Evolutionary conservation across 2,329 filamentous ascomycete genomes (phyloP), one percentile per base, ranked within the genome.

Genomic region (Basipetospora chlamydospora): DNA sequence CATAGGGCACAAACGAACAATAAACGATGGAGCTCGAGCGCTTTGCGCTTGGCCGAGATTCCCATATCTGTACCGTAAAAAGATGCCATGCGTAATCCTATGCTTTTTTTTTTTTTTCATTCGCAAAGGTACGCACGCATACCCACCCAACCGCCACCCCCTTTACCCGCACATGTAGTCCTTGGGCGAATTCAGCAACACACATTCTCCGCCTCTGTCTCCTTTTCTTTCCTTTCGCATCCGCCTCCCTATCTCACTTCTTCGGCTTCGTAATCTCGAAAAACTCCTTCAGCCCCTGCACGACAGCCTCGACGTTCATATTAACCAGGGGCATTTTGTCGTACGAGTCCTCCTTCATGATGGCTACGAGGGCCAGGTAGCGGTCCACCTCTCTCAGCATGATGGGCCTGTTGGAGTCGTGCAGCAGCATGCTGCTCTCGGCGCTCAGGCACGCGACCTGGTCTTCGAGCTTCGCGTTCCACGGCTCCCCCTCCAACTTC

Each of bases 251-350:
- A 20, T 32, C 15, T 50, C 44, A 57, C 41, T 59, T 59, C 33
- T 58, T 71, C 37, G 66, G 63, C 52, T 76, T 78, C 7, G 74
- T 79, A 41, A 80, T 77, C 48, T 78, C 70, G 49, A 90, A 90
- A 43, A 90, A 84, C 51, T 86, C 75, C 26, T 76, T 74, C 49
- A 92, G 57, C 0, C 83, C 83, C 48, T 82, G 75, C 34, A 87
- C 81, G 22, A 87, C 79, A 0, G 83, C 77, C 48, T 84, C 79
- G 3, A 88, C 80, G 48, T 92, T 90, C 72, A 88, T 85, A 47
- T 86, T 85, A 42, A 92, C 81, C 43, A 87, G 62, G 4, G 80
- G 79, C 63, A 88, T 84, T 62, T 82, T 83, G 51, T 86, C 80
- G 47, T 84, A 83, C 20, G 78, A 81, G 38, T 82, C 82, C 51